These are phyloP conservation scores for Pythium phragmitis DNA, from an alignment of 352 stramenopile species.

Conservation along the genomic window DNA sequence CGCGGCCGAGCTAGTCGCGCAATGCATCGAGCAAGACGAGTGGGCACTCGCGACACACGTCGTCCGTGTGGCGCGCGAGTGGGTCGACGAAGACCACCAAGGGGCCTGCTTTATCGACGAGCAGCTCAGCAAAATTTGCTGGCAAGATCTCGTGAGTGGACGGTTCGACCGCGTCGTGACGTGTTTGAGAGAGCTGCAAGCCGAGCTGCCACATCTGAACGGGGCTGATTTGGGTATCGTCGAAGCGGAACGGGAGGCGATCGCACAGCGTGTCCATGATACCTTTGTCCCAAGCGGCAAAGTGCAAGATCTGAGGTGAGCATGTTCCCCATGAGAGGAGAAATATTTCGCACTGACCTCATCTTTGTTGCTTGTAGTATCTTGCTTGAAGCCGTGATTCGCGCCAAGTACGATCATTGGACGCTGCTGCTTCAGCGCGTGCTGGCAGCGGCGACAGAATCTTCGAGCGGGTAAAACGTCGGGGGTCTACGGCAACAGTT, in stretches of 20 bases:
- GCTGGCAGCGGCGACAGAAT: not conserved
- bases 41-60: slow-evolving; percentile 73
- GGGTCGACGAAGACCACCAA: slow-evolving; percentile 42
- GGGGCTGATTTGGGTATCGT: slow-evolving; percentile 8
- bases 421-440: slow-evolving; percentile 18
- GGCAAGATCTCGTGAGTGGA: slow-evolving; percentile 52
- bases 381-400: slow-evolving; percentile 25
- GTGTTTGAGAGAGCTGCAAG: slow-evolving; percentile 63
- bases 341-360: not conserved
- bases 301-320: slow-evolving; percentile 17
- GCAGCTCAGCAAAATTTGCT: slow-evolving; percentile 51
- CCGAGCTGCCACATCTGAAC: slow-evolving; percentile 43
- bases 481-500: not conserved
- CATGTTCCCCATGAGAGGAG: not conserved
- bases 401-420: slow-evolving; percentile 29
- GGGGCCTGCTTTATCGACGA: slow-evolving; percentile 53
- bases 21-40: slow-evolving; percentile 80
- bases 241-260: slow-evolving; percentile 12
- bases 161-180: slow-evolving; percentile 68
- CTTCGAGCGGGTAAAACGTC: not conserved
- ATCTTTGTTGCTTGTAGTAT: slow-evolving; percentile 8
- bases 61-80: slow-evolving; percentile 79
- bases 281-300: slow-evolving; percentile 20
- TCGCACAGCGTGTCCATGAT: slow-evolving; percentile 16
- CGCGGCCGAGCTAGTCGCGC: slow-evolving; percentile 56